Evolutionary conservation across 305 asterid species (phyloP).

Genomic region (Rubia balearica): DNA sequence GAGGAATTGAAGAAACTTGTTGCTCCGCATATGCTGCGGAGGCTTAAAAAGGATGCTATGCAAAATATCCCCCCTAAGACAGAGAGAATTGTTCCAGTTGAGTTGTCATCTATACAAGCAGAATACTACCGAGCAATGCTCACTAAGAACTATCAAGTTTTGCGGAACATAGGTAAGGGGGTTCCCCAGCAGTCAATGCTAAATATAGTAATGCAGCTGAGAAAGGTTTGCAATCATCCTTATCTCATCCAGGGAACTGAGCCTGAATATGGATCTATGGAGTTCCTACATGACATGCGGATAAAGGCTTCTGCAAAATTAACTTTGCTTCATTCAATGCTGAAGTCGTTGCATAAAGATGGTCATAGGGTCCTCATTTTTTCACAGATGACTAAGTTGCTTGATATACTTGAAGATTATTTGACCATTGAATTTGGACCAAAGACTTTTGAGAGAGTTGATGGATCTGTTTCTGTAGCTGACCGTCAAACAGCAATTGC

Average conservation of each 20-base stretch:
- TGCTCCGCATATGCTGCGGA: conserved; percentile 97
- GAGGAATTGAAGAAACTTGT: conserved; percentile 98
- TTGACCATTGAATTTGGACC: conserved; percentile 85
- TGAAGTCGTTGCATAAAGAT: conserved; percentile 62
- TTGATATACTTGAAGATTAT: conserved; percentile 96
- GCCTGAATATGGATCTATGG: conserved; percentile 91
- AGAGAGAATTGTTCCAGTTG: conserved; percentile 96
- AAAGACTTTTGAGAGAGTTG: conserved; percentile 91
- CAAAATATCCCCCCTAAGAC: conserved; percentile 97
- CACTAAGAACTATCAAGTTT: conserved; percentile 88
- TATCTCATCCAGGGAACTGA: conserved; percentile 97
- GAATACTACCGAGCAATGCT: conserved; percentile 99
- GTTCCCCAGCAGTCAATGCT: conserved; percentile 93
- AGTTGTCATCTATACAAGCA: conserved; percentile 91
- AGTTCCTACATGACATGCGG: conserved; percentile 96
- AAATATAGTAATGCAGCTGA: conserved; percentile 94
- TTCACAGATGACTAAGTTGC: conserved; percentile 96
- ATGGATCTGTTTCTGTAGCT: conserved; percentile 87
- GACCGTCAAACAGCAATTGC: conserved; percentile 87
- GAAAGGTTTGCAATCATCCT: conserved; percentile 99
- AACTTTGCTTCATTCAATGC: conserved; percentile 94
- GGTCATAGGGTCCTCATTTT: conserved; percentile 95
- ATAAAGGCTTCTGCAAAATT: conserved; percentile 97
- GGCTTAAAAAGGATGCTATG: conserved; percentile 97
- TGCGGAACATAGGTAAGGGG: conserved; percentile 92